Evolutionary conservation across 2,329 filamentous ascomycete genomes (phyloP), one percentile per base, ranked within the genome.

Genomic region (Cladosporium halotolerans): DNA sequence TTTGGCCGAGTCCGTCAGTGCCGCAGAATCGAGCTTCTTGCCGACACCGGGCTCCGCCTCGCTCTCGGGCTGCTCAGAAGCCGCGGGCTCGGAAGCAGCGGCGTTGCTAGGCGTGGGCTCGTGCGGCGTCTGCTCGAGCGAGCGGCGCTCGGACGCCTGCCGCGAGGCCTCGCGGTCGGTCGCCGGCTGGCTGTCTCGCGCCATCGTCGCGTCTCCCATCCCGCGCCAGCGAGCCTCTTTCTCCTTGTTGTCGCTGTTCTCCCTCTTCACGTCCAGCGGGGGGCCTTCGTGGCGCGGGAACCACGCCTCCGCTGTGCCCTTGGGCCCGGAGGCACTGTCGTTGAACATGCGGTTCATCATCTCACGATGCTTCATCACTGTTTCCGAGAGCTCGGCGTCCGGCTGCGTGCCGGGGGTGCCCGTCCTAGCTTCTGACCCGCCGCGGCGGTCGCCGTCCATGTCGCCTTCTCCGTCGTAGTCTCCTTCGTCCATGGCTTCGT

Each of bases 301-400:
- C 44, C 44, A 53, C n/a, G 43, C 32, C 45, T 53, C 44, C 18
- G 51, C 51, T 7, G 43, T 53, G 16, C 43, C 31, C 43, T 28
- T 46, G 34, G 16, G 51, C 32, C 28, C 28, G 14, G 16, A 18
- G 28, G 23, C 28, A 14, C 11, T 36, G 11, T 47, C 43, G 28
- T 34, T 32, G 36, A 67, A 67, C 34, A 68, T 63, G 53, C 59
- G 62, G 14, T 57, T 61, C 64, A 68, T 67, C 13, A 66, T 55
- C 38, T 63, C 62, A 19, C 58, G 58, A 45, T 67, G 64, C 18
- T 45, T 14, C 40, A 43, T 9, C 28, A 54, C 8, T 13, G 36
- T 32, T 16, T 54, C 52, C 5, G 45, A 48, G 9, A 16, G 40
- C 33, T 54, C 52, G 2, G 39, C 45, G 8, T 54, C 52, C 14